Conservation (phyloP, 768 basidiomycete species). For the Ramaria sp. region DNA sequence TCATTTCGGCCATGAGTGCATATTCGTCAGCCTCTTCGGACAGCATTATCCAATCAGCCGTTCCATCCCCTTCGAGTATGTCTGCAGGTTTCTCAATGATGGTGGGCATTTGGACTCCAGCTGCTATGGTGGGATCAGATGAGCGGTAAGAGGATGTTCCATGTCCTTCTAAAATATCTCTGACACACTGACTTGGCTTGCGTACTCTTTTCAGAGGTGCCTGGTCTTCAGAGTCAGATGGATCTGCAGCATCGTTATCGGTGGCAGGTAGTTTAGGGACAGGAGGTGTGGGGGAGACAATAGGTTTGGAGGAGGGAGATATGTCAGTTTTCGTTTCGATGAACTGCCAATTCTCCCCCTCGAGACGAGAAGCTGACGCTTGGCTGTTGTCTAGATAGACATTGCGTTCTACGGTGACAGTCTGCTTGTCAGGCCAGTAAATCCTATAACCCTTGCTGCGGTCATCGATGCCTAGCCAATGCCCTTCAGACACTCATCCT, state of each 20-base stretch:
- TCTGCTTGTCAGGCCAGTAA: slow-evolving; percentile 13
- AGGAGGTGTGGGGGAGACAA: too few relatives aligned
- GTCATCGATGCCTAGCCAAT: slow-evolving; percentile 11
- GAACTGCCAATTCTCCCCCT: slow-evolving; percentile 1
- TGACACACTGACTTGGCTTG: slow-evolving; percentile 4
- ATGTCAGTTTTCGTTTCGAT: not conserved
- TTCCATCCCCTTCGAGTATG: not conserved
- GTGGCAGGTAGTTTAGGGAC: too few relatives aligned
- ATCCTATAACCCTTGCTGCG: slow-evolving; percentile 4
- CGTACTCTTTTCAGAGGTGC: not conserved
- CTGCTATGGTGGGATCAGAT: too few relatives aligned
- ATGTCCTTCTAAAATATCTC: not conserved
- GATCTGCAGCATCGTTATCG: not conserved
- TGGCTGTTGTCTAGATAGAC: not conserved
- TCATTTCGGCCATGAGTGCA: slow-evolving; percentile 9
- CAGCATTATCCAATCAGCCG: not conserved
- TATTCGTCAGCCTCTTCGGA: not conserved
- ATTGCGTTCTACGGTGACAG: slow-evolving; percentile 11
- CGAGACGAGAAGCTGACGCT: not conserved
- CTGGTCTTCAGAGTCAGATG: not conserved
- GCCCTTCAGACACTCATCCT: slow-evolving; percentile 8
- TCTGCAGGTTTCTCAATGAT: not conserved
- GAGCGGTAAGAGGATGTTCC: too few relatives aligned
- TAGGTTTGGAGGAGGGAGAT: too few relatives aligned
- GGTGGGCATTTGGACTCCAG: too few relatives aligned